phyloP scores from a whole-genome alignment of 2,329 filamentous ascomycete species.

The Didymella arachidicola region DNA sequence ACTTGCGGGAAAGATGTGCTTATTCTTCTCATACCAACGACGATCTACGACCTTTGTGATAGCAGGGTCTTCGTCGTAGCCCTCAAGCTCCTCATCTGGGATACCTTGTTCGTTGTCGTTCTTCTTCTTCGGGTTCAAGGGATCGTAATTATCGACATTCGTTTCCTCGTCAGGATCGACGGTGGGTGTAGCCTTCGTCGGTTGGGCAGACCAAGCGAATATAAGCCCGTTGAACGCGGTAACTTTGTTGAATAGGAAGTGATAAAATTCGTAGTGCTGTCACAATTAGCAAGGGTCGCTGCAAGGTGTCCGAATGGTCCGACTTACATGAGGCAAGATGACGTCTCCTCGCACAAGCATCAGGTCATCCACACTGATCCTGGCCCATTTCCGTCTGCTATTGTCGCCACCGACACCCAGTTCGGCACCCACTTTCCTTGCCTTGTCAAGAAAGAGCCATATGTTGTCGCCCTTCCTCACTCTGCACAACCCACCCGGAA shows the following conservation, averaged over 20 bases:
- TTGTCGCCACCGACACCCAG: conserved; percentile 74
- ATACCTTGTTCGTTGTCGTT: conserved; percentile 45
- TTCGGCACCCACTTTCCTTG: conserved; percentile 87
- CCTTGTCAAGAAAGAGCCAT: conserved; percentile 93
- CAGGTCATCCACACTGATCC: conserved; percentile 92
- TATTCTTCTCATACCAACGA: conserved; percentile 96
- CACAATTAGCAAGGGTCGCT: conserved; percentile 22
- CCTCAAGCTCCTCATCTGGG: conserved; percentile 68
- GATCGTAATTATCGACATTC: conserved; percentile 49
- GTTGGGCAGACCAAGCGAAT: conserved; percentile 74
- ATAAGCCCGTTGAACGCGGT: conserved; percentile 75
- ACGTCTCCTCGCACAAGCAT: conserved; percentile 90
- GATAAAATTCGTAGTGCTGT: conserved; percentile 97
- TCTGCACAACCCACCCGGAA: conserved; percentile 81
- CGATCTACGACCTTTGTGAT: conserved; percentile 94
- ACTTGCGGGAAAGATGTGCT: conserved; percentile 96
- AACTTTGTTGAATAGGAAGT: conserved; percentile 91
- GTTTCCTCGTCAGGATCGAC: conserved; percentile 24
- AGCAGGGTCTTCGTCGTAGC: conserved; percentile 76
- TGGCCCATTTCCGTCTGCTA: conserved; percentile 82
- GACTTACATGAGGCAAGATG: conserved; percentile 86
- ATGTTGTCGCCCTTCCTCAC: conserved; percentile 93
- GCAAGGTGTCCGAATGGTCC: background rate
- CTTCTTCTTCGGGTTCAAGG: conserved; percentile 49
- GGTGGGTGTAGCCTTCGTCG: conserved; percentile 53